A percentile compares a stretch with the other conserved stretches of the same genome.
Evolutionary conservation across 495 filamentous ascomycete genomes (phyloP).

Genomic region (Aspergillus nanangensis): DNA sequence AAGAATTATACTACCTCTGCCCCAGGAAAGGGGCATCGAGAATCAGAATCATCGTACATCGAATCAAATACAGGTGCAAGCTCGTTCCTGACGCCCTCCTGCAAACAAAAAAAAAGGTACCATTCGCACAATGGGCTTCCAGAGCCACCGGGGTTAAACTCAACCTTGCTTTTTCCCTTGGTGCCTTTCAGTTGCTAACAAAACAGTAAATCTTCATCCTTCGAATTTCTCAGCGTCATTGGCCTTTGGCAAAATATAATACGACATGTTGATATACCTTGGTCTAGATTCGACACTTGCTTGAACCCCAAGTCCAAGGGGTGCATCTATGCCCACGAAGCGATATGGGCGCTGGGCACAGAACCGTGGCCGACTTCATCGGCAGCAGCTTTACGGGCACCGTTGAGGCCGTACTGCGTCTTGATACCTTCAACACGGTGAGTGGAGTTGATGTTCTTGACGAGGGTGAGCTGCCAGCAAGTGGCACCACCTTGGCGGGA

Average conservation of each 20-base stretch:
- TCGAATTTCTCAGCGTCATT: too few relatives aligned
- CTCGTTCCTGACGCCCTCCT: neutral
- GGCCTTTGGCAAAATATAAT: too few relatives aligned
- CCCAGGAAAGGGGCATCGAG: slow-evolving; percentile 5
- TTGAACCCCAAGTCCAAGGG: too few relatives aligned
- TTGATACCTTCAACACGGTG: slow-evolving; percentile 86
- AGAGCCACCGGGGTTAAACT: neutral
- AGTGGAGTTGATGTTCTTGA: slow-evolving; percentile 97
- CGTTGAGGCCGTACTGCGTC: slow-evolving; percentile 70
- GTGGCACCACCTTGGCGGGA: slow-evolving; percentile 90
- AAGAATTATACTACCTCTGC: slow-evolving; percentile 9
- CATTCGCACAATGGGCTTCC: neutral
- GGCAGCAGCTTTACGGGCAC: slow-evolving; percentile 51
- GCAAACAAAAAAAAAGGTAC: neutral
- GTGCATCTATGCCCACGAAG: slow-evolving; percentile 26
- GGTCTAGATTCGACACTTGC: too few relatives aligned
- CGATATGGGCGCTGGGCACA: slow-evolving; percentile 37
- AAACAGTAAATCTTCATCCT: too few relatives aligned
- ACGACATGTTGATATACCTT: too few relatives aligned
- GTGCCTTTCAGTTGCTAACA: too few relatives aligned
- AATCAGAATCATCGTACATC: slow-evolving; percentile 14
- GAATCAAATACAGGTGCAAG: slow-evolving; percentile 4
- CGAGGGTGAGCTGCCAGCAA: slow-evolving; percentile 91
- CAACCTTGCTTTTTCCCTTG: too few relatives aligned
- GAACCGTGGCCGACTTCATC: slow-evolving; percentile 32